phyloP scores from a whole-genome alignment of 345 rosid species.

The sweet orange (Citrus sinensis) region DVS_A1.0 CM039165.1:36121001-36121500 shows the following conservation, averaged over 20 bases:
- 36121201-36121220: slow-evolving; percentile 55
- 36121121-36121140: not conserved
- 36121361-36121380: slow-evolving; percentile 35
- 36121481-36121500: slow-evolving; percentile 77
- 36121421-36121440: slow-evolving; percentile 64
- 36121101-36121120: not conserved
- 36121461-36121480: slow-evolving; percentile 78
- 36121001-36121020: not conserved
- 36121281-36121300: slow-evolving; percentile 53
- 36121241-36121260: slow-evolving; percentile 52
- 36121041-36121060: not conserved
- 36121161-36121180: slow-evolving; percentile 47
- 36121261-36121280: slow-evolving; percentile 43
- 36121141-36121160: slow-evolving; percentile 50
- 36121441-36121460: slow-evolving; percentile 63
- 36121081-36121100: not conserved
- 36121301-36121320: slow-evolving; percentile 46
- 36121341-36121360: slow-evolving; percentile 24
- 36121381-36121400: slow-evolving; percentile 30
- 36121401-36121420: slow-evolving; percentile 34
- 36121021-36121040: not conserved
- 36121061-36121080: not conserved
- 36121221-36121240: slow-evolving; percentile 42
- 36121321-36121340: slow-evolving; percentile 53
- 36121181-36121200: slow-evolving; percentile 44